Percentiles rank a stretch among this genome's conserved stretches.
Conservation (phyloP, 2,329 filamentous ascomycete genomes). For the Fusarium penzigii region DNA sequence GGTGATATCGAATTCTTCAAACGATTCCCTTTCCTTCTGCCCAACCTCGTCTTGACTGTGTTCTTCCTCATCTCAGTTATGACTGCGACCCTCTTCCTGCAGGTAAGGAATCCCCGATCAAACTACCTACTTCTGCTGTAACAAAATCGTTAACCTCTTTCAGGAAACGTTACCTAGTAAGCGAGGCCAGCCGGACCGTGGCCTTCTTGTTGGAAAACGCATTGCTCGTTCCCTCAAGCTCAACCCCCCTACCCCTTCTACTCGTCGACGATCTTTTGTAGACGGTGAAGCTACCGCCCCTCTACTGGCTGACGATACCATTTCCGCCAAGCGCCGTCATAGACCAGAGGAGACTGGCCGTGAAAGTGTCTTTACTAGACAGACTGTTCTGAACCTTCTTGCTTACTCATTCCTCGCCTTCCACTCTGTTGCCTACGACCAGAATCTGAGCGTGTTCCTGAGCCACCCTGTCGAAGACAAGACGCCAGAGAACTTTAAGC, state of each 20-base stretch:
- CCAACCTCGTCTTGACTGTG: conserved; percentile 74
- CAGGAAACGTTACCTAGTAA: conserved; percentile 81
- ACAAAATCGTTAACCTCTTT: conserved; percentile 1
- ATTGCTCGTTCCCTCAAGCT: conserved; percentile 48
- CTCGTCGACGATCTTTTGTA: conserved; percentile 49
- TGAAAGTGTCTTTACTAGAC: conserved; percentile 68
- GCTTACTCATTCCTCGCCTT: conserved; percentile 80
- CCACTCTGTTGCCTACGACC: conserved; percentile 83
- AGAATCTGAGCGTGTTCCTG: conserved; percentile 85
- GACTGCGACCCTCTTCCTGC: conserved; percentile 76
- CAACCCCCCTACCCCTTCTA: conserved; percentile 25
- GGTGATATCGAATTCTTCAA: conserved; percentile 67
- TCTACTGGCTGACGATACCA: conserved; percentile 44
- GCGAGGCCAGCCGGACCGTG: conserved; percentile 70
- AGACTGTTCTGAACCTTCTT: conserved; percentile 73
- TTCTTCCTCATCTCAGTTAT: conserved; percentile 79
- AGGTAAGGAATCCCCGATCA: conserved; percentile 42
- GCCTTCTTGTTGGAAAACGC: conserved; percentile 69
- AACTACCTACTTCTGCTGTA: not conserved
- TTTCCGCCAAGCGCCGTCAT: conserved; percentile 25
- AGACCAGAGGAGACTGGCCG: conserved; percentile 42
- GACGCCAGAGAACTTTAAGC: conserved; percentile 57
- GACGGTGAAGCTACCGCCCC: conserved; percentile 60
- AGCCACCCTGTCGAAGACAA: conserved; percentile 67
- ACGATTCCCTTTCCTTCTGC: conserved; percentile 78